Evolutionary conservation across 2,329 filamentous ascomycete species (phyloP).

Genomic region (Cladophialophora immunda): DNA sequence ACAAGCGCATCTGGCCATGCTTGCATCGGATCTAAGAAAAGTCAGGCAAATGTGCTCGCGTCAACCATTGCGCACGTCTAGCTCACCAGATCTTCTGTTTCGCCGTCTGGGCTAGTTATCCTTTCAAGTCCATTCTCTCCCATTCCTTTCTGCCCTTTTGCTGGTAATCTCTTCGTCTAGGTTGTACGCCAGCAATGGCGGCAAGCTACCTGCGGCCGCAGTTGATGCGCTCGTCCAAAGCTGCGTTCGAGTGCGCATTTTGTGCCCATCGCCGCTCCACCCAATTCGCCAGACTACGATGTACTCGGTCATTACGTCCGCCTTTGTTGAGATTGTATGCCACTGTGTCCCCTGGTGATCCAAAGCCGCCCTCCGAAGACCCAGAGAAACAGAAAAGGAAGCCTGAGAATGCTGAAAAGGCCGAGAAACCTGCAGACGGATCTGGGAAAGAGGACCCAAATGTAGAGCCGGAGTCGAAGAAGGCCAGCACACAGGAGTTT

Average conservation of each 20-base stretch:
- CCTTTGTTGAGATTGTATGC: constrained; percentile 53
- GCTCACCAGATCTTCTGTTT: constrained; percentile 17
- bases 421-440: constrained; percentile 47
- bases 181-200: constrained; percentile 35
- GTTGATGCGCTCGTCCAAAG: constrained; percentile 54
- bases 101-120: constrained; percentile 7
- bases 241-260: constrained; percentile 62
- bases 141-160: not conserved
- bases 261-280: constrained; percentile 54
- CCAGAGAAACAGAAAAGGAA: constrained; percentile 40
- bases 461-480: constrained; percentile 48
- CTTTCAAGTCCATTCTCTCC: constrained; percentile 13
- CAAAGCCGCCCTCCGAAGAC: constrained; percentile 52
- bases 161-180: constrained; percentile 17
- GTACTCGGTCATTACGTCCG: constrained; percentile 50
- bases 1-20: constrained; percentile 3
- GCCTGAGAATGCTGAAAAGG: constrained; percentile 44
- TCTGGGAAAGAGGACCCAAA: constrained; percentile 54
- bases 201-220: constrained; percentile 40
- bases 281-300: constrained; percentile 49
- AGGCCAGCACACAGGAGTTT: constrained; percentile 49
- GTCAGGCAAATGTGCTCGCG: constrained; percentile 36
- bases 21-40: constrained; percentile 1
- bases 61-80: constrained; percentile 27
- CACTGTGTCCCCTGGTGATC: constrained; percentile 54